Percentiles rank a stretch among this genome's conserved stretches.
Conservation (phyloP, 805 yeast species). For the Starmerella stigmatis region DNA sequence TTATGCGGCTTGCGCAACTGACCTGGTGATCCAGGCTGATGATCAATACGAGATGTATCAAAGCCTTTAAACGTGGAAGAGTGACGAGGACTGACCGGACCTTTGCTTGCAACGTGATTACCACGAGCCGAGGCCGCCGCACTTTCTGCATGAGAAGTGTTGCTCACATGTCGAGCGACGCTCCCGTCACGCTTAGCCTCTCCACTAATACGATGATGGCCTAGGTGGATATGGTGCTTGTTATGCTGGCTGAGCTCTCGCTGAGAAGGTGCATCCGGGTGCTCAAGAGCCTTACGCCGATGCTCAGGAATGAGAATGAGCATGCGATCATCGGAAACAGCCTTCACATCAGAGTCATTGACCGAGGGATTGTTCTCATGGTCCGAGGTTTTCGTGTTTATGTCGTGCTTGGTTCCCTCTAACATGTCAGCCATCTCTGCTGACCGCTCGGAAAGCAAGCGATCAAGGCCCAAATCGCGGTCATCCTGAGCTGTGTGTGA, state of each 20-base stretch:
- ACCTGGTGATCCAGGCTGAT: slow-evolving; percentile 1
- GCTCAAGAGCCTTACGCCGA: slow-evolving; percentile 6
- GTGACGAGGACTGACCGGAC: background rate
- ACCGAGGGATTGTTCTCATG: background rate
- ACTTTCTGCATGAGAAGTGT: background rate
- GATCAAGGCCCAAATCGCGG: slow-evolving; percentile 11
- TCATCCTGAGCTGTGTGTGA: slow-evolving; percentile 13
- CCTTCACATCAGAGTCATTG: background rate
- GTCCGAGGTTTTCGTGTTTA: background rate
- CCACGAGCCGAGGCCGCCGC: background rate
- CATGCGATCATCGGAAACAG: background rate
- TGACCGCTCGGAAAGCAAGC: slow-evolving; percentile 16
- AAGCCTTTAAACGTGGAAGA: slow-evolving; percentile 1
- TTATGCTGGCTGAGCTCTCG: background rate
- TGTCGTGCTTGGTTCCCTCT: background rate
- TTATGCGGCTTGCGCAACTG: slow-evolving; percentile 8
- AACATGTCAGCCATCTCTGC: background rate
- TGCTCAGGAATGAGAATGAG: slow-evolving; percentile 8
- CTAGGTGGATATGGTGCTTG: background rate
- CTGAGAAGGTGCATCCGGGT: slow-evolving; percentile 4
- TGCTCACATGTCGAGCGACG: background rate
- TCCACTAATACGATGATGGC: background rate
- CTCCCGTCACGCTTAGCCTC: too few species aligned
- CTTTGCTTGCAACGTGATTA: background rate
- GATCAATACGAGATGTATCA: background rate